A percentile compares a stretch with the other conserved stretches of the same genome.
Evolutionary conservation across 1,139 yeast species (phyloP).

Genomic region (Geotrichum restrictum): DNA sequence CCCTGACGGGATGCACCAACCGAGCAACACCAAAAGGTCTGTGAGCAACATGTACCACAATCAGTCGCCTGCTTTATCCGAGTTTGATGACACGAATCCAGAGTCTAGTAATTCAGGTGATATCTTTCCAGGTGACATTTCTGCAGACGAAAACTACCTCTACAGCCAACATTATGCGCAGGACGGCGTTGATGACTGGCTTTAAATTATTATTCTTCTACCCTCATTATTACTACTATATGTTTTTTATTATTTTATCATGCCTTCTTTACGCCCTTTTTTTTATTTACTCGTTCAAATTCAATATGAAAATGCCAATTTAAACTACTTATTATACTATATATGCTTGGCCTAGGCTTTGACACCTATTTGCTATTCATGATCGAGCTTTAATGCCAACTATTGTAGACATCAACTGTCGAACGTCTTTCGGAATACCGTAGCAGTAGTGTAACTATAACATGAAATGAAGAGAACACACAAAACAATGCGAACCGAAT

Average conservation of each 20-base stretch:
- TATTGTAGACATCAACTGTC: too few relatives aligned
- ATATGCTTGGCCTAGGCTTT: too few relatives aligned
- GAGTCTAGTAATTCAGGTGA: not conserved
- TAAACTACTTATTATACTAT: too few relatives aligned
- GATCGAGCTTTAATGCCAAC: too few relatives aligned
- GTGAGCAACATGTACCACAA: not conserved
- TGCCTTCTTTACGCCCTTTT: not conserved
- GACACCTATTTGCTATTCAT: too few relatives aligned
- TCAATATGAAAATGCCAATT: too few relatives aligned
- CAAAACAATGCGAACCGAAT: too few relatives aligned
- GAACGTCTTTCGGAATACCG: too few relatives aligned
- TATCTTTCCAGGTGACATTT: not conserved
- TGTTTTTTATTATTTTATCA: not conserved
- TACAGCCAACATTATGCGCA: not conserved
- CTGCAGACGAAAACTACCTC: not conserved
- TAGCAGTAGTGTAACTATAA: too few relatives aligned
- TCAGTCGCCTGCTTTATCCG: not conserved
- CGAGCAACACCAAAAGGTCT: not conserved
- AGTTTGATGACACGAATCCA: not conserved
- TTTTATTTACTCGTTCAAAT: not conserved
- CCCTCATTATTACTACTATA: too few relatives aligned
- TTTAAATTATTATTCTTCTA: not conserved
- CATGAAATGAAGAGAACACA: too few relatives aligned
- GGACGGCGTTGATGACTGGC: not conserved
- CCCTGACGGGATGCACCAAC: too few relatives aligned